Evolutionary conservation across 441 rosid species (phyloP), one percentile per base, ranked within the genome.

Genomic region (Hura crepitans): DNA sequence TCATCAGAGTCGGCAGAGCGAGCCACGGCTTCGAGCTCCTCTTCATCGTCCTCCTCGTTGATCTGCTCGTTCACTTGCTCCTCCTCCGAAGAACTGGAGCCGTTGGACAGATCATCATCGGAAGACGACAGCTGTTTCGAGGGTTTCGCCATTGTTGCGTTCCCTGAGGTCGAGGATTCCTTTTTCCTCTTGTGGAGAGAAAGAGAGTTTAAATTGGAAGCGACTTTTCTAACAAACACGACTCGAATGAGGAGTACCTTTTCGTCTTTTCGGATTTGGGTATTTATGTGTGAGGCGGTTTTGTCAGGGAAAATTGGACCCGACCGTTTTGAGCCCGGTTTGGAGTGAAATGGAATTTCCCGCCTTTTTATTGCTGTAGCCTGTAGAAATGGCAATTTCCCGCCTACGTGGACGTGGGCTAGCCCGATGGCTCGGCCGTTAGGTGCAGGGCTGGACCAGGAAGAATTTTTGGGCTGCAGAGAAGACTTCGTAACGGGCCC

Each of bases 1-100:
- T 85, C 92, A 15, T 84, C 91, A 42, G 89, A 84, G 35, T 71
- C 89, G 2, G 87, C 96, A 27, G 95, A 78, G 70, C 95, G 97
- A 79, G 92, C 97, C n/a, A 95, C 98, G 64, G 98, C 99, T 74
- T 90, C 90, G 28, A 92, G 84, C 84, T 92, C 99, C 85, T 92
- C 98, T 69, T 90, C 97, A 22, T 93, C 97, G 18, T 85, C 97
- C 56, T 88, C 97, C 27, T 82, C 96, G 77, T 84, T 81, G 79
- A 82, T 78, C 80, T 85, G 97, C 53, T 88, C 85, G 81, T 90
- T 76, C 62, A 82, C 69, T 42, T 75, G 87, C 80, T 86, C 92
- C 73, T 84, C 88, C 72, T 84, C 89, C 18, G 89, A 90, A n/a
- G 90, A 82, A 75, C 72, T 72, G 51, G 88, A 82, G 27, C 78